These are phyloP conservation scores for Xylaria multiplex DNA, from an alignment of 2,329 filamentous ascomycete species.

Conservation along the genomic window DNA sequence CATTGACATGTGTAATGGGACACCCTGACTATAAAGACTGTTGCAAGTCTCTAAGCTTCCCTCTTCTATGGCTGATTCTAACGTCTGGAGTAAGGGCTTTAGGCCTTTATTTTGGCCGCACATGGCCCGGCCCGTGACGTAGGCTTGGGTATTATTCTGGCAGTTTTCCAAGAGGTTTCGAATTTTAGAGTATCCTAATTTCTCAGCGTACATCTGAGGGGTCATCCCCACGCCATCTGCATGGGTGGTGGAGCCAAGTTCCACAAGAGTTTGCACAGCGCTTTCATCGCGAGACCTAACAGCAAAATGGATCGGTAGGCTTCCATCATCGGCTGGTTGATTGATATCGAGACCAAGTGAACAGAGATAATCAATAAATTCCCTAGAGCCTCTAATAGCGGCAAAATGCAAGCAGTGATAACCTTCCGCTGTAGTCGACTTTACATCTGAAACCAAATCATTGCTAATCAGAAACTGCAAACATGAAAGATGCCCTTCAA, in stretches of 20 bases:
- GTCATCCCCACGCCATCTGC: conserved; percentile 13
- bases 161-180: not conserved
- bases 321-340: conserved; percentile 13
- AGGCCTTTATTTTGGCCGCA: not conserved
- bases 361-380: conserved; percentile 9
- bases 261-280: not conserved
- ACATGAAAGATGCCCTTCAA: not conserved
- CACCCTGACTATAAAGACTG: no score
- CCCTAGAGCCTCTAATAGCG: not conserved
- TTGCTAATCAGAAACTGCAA: conserved; percentile 16
- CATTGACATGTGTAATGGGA: not conserved
- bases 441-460: not conserved
- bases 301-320: conserved; percentile 19
- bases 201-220: conserved; percentile 15
- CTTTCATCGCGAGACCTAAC: not conserved
- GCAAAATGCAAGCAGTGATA: conserved; percentile 25
- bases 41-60: not conserved
- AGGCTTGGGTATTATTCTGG: not conserved
- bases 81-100: not conserved
- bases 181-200: not conserved
- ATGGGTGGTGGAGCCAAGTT: conserved; percentile 4
- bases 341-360: conserved; percentile 20
- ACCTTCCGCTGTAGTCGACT: not conserved
- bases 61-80: conserved; percentile 3
- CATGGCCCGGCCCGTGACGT: no score